A percentile compares a stretch with the other conserved stretches of the same genome.
Evolutionary conservation across 2,329 filamentous ascomycete species (phyloP).

Genomic region (Amesomyces nigricolor): DNA sequence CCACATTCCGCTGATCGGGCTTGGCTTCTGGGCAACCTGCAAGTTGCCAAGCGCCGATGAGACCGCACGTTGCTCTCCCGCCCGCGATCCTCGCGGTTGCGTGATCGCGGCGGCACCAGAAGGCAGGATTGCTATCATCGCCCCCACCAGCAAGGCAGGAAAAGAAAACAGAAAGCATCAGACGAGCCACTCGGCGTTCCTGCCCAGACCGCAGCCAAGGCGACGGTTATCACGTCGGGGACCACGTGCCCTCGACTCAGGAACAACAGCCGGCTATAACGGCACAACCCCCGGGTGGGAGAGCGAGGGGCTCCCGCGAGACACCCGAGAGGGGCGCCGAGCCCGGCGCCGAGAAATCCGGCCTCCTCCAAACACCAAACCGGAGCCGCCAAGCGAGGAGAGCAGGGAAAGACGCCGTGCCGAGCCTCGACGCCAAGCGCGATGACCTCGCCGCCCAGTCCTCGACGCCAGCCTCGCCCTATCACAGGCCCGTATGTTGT

Average conservation of each 20-base stretch:
- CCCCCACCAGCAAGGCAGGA: neutral
- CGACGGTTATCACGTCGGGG: neutral
- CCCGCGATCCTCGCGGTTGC: neutral
- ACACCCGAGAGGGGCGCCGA: neutral
- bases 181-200: neutral
- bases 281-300: too few species aligned
- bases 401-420: conserved; percentile 12
- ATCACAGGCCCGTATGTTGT: conserved; percentile 15
- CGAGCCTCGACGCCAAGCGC: conserved; percentile 24
- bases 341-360: neutral
- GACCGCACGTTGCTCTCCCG: too few species aligned
- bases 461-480: conserved; percentile 13
- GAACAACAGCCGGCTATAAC: neutral
- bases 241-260: conserved; percentile 3
- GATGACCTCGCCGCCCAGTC: conserved; percentile 20
- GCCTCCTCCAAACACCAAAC: neutral
- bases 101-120: neutral
- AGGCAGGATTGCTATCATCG: neutral
- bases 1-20: too few species aligned
- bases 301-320: neutral
- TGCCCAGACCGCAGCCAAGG: conserved; percentile 3
- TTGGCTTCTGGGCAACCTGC: too few species aligned
- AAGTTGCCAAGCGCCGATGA: too few species aligned
- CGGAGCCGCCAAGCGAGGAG: conserved; percentile 14
- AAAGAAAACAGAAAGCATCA: neutral